Evolutionary conservation across 2,329 filamentous ascomycete species (phyloP).

Genomic region (Colletotrichum sp.): DNA sequence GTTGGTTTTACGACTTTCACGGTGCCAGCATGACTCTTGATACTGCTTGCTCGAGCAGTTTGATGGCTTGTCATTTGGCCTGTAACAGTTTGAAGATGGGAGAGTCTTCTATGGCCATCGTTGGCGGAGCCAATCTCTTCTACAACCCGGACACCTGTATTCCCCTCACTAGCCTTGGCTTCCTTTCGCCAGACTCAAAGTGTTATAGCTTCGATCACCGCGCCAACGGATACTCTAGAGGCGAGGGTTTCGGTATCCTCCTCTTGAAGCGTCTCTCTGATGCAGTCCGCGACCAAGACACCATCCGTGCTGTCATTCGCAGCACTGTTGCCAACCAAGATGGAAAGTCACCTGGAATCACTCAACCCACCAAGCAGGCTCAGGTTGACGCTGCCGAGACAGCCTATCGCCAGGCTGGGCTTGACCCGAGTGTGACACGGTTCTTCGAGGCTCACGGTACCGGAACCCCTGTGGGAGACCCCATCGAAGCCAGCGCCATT

Average conservation of each 20-base stretch:
- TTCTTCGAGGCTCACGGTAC: constrained; percentile 25
- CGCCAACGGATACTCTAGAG: constrained; percentile 54
- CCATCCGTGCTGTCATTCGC: constrained; percentile 37
- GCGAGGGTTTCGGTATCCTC: constrained; percentile 49
- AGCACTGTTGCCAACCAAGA: constrained; percentile 41
- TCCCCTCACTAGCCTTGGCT: constrained; percentile 27
- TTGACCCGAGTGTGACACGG: constrained; percentile 21
- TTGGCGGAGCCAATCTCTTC: constrained; percentile 26
- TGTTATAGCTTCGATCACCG: constrained; percentile 39
- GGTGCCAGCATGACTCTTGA: constrained; percentile 41
- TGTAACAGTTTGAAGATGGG: constrained; percentile 33
- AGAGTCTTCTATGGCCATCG: constrained; percentile 30
- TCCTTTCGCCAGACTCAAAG: constrained; percentile 30
- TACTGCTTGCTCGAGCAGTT: constrained; percentile 42
- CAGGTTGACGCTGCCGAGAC: not conserved
- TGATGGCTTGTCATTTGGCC: constrained; percentile 38
- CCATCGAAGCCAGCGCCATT: constrained; percentile 55
- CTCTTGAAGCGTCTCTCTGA: constrained; percentile 48
- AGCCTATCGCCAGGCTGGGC: constrained; percentile 28
- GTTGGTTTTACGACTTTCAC: constrained; percentile 38
- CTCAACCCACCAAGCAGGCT: constrained; percentile 37
- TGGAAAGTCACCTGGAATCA: constrained; percentile 48
- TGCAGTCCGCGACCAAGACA: constrained; percentile 42
- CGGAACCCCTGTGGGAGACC: constrained; percentile 55
- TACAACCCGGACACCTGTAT: constrained; percentile 24